A percentile compares a stretch with the other conserved stretches of the same genome.
Evolutionary conservation across 108 stramenopile species (phyloP).

Genomic region (Fistulifera pelliculosa): DNA sequence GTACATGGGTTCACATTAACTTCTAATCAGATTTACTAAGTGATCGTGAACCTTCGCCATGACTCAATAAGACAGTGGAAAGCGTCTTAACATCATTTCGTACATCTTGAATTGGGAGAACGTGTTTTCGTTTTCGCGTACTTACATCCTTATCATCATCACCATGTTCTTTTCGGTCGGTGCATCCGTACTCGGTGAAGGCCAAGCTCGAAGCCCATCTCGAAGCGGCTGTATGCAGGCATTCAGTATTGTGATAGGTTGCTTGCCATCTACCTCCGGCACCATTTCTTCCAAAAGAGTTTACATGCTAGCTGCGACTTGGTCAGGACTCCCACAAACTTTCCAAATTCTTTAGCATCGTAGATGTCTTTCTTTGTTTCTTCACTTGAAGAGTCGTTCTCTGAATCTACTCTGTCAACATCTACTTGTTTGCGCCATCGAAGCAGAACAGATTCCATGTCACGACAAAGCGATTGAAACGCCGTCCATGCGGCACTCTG

Average conservation of each 20-base stretch:
- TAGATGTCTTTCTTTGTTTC: neutral
- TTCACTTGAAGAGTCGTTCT: neutral
- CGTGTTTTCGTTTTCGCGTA: too few relatives aligned
- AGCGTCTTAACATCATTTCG: too few relatives aligned
- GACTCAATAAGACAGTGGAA: too few relatives aligned
- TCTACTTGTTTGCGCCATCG: constrained; percentile 1
- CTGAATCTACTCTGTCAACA: neutral
- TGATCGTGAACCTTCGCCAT: too few relatives aligned
- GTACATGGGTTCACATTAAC: too few relatives aligned
- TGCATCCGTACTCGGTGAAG: neutral
- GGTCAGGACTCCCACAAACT: neutral
- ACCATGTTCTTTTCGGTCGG: too few relatives aligned
- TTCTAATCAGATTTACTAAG: too few relatives aligned
- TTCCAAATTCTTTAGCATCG: neutral
- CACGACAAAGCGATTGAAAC: neutral
- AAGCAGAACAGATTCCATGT: neutral
- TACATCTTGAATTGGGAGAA: too few relatives aligned
- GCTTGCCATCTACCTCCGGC: neutral
- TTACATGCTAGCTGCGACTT: neutral
- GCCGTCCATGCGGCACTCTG: neutral
- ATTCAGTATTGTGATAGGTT: neutral
- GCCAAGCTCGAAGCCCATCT: neutral
- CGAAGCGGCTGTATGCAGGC: neutral
- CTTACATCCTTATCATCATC: too few relatives aligned
- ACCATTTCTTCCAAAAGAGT: constrained; percentile 4